Evolutionary conservation across 2,329 filamentous ascomycete genomes (phyloP), one percentile per base, ranked within the genome.

Genomic region (Rutstroemia sp.): DNA sequence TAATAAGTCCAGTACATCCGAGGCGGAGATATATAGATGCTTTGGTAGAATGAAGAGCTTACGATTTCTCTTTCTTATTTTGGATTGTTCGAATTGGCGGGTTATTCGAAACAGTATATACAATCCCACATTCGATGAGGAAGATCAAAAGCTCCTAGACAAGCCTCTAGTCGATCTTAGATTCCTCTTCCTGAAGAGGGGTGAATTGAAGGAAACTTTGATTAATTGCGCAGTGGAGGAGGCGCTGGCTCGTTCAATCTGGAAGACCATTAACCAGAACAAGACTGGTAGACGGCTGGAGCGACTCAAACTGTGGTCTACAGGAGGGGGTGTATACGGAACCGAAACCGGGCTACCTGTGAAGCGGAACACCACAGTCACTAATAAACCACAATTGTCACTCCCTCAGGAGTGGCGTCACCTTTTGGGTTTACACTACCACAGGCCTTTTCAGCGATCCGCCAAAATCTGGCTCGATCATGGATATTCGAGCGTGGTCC

Each of bases 191-290:
- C 14, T 47, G 5, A 56, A 45, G 37, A 53, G 48, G 18, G 53
- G 57, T 25, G 48, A 53, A 41, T 7, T 59, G 14, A 54, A 49
- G 25, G 44, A 56, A 53, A 50, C 57, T 2, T 49, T 59, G 7
- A 56, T 56, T 19, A 59, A 56, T n/a, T 56, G 49, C 53, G 53
- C 53, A 18, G 57, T 59, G 19, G 53, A 59, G 21, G 53, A 59
- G 27, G 49, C 49, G 38, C 34, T 59, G 21, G 53, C 42, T 44
- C 48, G 57, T 30, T 53, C 57, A 9, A 59, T 59, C 27, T 59
- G 57, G 57, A 45, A 56, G 42, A 56, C 44, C 37, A 59, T 59
- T 21, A 52, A 44, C 44, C 16, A 39, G 53, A 53, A 46, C 16
- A 59, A 59, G 49, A 45, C 37, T 19, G 57, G 57, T 30, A 44